Conservation (phyloP, 2,329 filamentous ascomycete genomes). For the Tolypocladium endophyticum region DNA sequence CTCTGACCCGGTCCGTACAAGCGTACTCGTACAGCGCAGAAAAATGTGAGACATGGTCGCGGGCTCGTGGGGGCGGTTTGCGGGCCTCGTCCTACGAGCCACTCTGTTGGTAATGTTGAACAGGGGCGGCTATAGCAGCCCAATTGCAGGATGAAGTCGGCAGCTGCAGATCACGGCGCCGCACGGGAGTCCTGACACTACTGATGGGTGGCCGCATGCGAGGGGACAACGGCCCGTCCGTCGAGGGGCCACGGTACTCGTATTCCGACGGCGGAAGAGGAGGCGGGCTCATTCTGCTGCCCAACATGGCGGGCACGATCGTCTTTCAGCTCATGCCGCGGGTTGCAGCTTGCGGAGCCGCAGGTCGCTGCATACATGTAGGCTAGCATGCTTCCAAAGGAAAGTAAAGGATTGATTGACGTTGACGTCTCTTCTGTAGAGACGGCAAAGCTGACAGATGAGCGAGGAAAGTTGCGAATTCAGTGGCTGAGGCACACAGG, state of each 20-base stretch:
- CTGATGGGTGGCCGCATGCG: not conserved
- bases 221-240: not conserved
- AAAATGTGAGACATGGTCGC: not conserved
- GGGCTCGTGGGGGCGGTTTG: not conserved
- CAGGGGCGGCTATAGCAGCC: not conserved
- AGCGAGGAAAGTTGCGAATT: too few relatives aligned
- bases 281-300: not conserved
- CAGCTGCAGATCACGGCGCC: not conserved
- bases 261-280: not conserved
- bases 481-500: not conserved
- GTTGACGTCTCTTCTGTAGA: too few relatives aligned
- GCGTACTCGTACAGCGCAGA: not conserved
- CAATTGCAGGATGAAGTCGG: not conserved
- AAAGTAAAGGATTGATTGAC: not conserved
- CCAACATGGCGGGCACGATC: not conserved
- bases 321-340: not conserved
- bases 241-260: not conserved
- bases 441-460: not conserved
- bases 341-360: not conserved
- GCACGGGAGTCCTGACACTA: not conserved
- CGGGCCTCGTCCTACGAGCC: not conserved
- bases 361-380: not conserved
- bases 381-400: not conserved
- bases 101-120: not conserved
- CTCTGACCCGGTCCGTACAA: too few relatives aligned